Evolutionary conservation across 208 protist species (phyloP).

Genomic region (Wallacemonas sp.): DNA sequence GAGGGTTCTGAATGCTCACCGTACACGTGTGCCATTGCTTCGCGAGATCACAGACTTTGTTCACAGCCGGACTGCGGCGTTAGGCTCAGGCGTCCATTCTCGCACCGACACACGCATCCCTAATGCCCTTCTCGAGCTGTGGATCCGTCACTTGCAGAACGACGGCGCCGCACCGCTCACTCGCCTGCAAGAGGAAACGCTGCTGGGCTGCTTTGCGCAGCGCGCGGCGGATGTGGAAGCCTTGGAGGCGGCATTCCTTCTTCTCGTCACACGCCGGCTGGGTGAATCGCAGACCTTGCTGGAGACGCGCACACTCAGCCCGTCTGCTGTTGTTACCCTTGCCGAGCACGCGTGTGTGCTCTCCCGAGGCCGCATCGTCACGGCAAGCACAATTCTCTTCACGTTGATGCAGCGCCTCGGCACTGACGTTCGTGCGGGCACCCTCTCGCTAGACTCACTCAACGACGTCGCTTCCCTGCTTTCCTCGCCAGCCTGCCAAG

Average conservation of each 20-base stretch:
- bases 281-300: slow-evolving; percentile 36
- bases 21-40: background rate
- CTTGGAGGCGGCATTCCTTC: slow-evolving; percentile 53
- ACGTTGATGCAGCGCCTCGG: slow-evolving; percentile 10
- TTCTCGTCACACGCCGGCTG: slow-evolving; percentile 61
- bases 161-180: background rate
- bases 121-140: slow-evolving; percentile 60
- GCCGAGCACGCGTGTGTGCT: slow-evolving; percentile 4
- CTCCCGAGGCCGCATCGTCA: background rate
- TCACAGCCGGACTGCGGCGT: background rate
- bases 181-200: slow-evolving; percentile 18
- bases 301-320: slow-evolving; percentile 16
- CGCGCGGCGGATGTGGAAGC: slow-evolving; percentile 14
- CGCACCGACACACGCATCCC: slow-evolving; percentile 16
- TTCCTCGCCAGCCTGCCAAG: slow-evolving; percentile 12
- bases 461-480: slow-evolving; percentile 50
- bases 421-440: slow-evolving; percentile 16
- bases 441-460: slow-evolving; percentile 25
- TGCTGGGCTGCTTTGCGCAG: slow-evolving; percentile 42
- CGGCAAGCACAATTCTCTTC: slow-evolving; percentile 6
- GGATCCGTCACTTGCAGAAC: slow-evolving; percentile 31
- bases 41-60: background rate
- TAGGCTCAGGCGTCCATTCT: background rate
- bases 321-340: slow-evolving; percentile 1
- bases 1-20: background rate